Evolutionary conservation across 2,329 filamentous ascomycete genomes (phyloP).

Genomic region (Hymenoscyphus scutula): DNA sequence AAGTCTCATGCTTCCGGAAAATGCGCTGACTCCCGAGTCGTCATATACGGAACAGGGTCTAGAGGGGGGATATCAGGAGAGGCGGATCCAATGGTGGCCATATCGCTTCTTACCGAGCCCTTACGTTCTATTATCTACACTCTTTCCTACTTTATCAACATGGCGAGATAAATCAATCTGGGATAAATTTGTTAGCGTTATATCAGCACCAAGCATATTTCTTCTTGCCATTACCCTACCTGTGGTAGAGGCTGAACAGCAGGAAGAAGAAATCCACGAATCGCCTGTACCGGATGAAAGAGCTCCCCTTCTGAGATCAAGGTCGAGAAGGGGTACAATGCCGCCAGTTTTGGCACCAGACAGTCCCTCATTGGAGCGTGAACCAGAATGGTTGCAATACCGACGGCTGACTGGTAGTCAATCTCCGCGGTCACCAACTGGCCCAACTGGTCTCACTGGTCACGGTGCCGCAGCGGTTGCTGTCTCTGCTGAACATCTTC

Average conservation of each 20-base stretch:
- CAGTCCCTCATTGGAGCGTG: slow-evolving; percentile 34
- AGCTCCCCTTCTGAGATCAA: slow-evolving; percentile 25
- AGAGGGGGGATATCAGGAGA: slow-evolving; percentile 23
- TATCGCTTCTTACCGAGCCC: slow-evolving; percentile 71
- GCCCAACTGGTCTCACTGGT: slow-evolving; percentile 30
- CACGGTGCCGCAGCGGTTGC: slow-evolving; percentile 38
- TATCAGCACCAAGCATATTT: slow-evolving; percentile 88
- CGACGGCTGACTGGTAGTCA: slow-evolving; percentile 44
- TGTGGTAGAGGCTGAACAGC: slow-evolving; percentile 72
- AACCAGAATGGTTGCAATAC: slow-evolving; percentile 60
- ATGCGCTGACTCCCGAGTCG: slow-evolving; percentile 27
- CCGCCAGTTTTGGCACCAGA: slow-evolving; percentile 27
- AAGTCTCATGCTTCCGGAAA: slow-evolving; percentile 34
- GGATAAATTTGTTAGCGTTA: slow-evolving; percentile 76
- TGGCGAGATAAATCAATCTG: slow-evolving; percentile 82
- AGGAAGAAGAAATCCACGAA: slow-evolving; percentile 42
- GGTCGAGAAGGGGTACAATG: slow-evolving; percentile 20
- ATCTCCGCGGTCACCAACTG: slow-evolving; percentile 25
- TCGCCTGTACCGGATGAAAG: slow-evolving; percentile 17
- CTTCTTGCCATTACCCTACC: slow-evolving; percentile 86
- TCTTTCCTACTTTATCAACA: slow-evolving; percentile 83
- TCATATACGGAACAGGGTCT: slow-evolving; percentile 24
- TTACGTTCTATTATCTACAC: slow-evolving; percentile 64
- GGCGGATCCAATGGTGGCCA: slow-evolving; percentile 74
- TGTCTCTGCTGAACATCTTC: slow-evolving; percentile 30